phyloP scores from a whole-genome alignment of 164 flowering plant genomes.

The Stephania japonica region DNA sequence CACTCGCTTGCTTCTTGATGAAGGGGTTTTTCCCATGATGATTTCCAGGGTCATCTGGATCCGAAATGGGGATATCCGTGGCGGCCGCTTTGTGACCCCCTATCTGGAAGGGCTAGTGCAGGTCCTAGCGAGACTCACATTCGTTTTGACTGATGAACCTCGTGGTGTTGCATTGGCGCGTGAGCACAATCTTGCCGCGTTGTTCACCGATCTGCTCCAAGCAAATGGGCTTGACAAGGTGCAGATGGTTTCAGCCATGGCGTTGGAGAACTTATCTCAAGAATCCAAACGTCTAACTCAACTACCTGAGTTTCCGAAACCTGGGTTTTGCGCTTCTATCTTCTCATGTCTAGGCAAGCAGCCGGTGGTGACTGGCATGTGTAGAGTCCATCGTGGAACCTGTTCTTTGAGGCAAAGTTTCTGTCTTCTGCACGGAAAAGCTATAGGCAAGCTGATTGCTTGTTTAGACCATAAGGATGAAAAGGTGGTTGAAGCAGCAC shows the following conservation, averaged over 20 bases:
- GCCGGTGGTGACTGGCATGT: conserved; percentile 56
- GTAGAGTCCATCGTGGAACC: conserved; percentile 62
- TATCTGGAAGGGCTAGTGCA: conserved; percentile 82
- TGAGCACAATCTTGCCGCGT: conserved; percentile 51
- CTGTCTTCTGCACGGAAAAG: conserved; percentile 77
- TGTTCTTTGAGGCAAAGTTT: conserved; percentile 73
- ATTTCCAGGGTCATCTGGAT: conserved; percentile 39
- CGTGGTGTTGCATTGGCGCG: conserved; percentile 54
- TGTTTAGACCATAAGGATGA: conserved; percentile 79
- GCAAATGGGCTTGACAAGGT: conserved; percentile 79
- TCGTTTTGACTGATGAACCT: conserved; percentile 52
- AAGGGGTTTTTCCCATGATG: conserved; percentile 56
- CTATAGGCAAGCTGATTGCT: conserved; percentile 65
- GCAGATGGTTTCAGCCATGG: conserved; percentile 79
- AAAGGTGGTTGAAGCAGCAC: conserved; percentile 76
- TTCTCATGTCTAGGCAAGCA: conserved; percentile 71
- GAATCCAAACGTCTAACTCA: conserved; percentile 60
- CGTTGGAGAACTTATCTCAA: conserved; percentile 72
- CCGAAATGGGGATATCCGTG: conserved; percentile 65
- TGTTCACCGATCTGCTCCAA: conserved; percentile 73
- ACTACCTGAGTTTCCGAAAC: conserved; percentile 57
- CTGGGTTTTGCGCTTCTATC: conserved; percentile 54
- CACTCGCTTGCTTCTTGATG: conserved; percentile 66
- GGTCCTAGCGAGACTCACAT: conserved; percentile 77
- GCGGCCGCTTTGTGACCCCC: conserved; percentile 71